Conservation (phyloP, 192 early-diverging fungal genomes). For the Diversispora eburnea region DNA sequence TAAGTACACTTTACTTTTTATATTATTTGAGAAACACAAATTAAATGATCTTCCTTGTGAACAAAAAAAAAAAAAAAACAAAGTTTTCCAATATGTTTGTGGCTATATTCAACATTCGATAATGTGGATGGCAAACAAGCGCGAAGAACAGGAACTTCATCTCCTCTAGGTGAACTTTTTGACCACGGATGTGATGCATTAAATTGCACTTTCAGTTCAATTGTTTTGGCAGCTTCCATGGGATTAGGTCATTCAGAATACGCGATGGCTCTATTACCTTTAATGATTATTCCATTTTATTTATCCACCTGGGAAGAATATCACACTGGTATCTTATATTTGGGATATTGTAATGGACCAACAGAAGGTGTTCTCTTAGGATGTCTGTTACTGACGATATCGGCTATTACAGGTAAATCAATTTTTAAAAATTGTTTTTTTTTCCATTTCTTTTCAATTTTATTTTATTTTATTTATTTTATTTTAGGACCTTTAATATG, state of each 20-base stretch:
- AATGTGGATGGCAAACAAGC: slow-evolving; percentile 88
- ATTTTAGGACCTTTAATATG: slow-evolving; percentile 37
- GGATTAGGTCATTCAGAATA: slow-evolving; percentile 68
- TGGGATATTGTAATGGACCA: slow-evolving; percentile 82
- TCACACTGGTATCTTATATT: slow-evolving; percentile 80
- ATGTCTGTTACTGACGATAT: slow-evolving; percentile 61
- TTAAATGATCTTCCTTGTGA: background rate
- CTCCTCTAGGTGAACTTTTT: slow-evolving; percentile 80
- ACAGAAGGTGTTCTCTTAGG: slow-evolving; percentile 77
- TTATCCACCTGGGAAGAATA: slow-evolving; percentile 89
- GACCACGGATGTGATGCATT: slow-evolving; percentile 86
- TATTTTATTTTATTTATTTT: slow-evolving; percentile 5
- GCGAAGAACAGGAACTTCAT: slow-evolving; percentile 70
- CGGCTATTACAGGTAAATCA: slow-evolving; percentile 61
- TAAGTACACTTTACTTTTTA: too few relatives aligned
- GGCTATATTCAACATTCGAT: slow-evolving; percentile 88
- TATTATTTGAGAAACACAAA: too few relatives aligned
- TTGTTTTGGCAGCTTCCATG: slow-evolving; percentile 72
- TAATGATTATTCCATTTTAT: slow-evolving; percentile 75
- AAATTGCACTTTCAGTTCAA: slow-evolving; percentile 72
- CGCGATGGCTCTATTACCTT: slow-evolving; percentile 55
- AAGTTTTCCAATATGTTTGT: slow-evolving; percentile 74
- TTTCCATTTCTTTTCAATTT: background rate
- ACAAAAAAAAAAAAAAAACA: too few relatives aligned
- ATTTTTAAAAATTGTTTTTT: background rate